Conservation (phyloP, 208 protist genomes). For the Acanthamoeba royreba region DNA sequence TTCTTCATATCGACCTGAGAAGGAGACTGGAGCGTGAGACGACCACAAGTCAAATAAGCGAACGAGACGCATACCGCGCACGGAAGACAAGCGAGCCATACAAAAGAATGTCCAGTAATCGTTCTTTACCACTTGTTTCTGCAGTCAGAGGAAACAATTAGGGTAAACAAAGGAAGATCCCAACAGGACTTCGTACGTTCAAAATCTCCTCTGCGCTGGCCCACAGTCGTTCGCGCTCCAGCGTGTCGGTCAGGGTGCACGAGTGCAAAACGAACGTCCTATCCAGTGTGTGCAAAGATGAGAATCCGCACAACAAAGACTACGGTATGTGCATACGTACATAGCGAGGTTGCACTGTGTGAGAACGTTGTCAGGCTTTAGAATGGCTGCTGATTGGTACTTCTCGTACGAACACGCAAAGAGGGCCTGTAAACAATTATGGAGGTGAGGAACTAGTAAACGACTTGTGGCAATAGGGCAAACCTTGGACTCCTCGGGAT, state of each 20-base stretch:
- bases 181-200: not conserved
- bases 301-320: not conserved
- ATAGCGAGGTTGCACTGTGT: slow-evolving; percentile 51
- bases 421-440: not conserved
- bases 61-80: not conserved
- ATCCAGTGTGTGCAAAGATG: not conserved
- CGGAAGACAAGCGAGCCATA: slow-evolving; percentile 37
- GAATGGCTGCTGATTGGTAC: not conserved
- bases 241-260: not conserved
- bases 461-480: not conserved
- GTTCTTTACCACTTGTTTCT: not conserved
- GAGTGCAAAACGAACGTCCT: slow-evolving; percentile 37
- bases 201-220: slow-evolving; percentile 19
- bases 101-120: slow-evolving; percentile 46
- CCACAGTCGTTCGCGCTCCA: slow-evolving; percentile 3
- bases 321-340: not conserved
- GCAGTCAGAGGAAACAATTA: not conserved
- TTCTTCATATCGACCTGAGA: not conserved
- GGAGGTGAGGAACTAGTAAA: not conserved
- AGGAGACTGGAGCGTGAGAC: not conserved
- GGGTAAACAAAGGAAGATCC: not conserved
- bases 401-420: slow-evolving; percentile 36
- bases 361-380: slow-evolving; percentile 30
- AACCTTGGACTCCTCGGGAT: not conserved
- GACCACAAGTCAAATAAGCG: not conserved